Percentiles rank a stretch among this genome's conserved stretches.
Conservation (phyloP, 768 basidiomycete species). For the Suillus decipiens region DNA sequence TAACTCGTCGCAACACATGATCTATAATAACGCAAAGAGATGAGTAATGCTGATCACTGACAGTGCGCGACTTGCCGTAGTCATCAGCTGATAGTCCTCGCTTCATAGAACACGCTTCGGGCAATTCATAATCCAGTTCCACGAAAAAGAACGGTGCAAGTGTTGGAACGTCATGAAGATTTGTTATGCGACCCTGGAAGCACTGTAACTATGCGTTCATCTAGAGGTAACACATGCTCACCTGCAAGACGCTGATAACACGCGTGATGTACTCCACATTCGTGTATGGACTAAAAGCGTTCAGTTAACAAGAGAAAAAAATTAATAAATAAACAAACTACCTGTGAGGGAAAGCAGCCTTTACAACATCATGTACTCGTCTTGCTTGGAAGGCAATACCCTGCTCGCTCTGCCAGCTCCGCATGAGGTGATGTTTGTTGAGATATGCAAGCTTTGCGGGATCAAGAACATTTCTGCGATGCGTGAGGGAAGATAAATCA, state of each 20-base stretch:
- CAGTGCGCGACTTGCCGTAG: constrained; percentile 42
- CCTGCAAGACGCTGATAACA: constrained; percentile 65
- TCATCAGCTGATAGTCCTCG: constrained; percentile 40
- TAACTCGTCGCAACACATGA: constrained; percentile 7
- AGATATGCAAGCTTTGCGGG: constrained; percentile 79
- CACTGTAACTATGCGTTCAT: not conserved
- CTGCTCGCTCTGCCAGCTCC: constrained; percentile 48
- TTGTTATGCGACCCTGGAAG: constrained; percentile 65
- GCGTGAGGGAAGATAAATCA: constrained; percentile 73
- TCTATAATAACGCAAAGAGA: constrained; percentile 6
- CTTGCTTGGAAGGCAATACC: constrained; percentile 56
- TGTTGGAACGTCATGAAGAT: constrained; percentile 67
- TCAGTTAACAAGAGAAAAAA: not conserved
- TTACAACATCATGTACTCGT: constrained; percentile 54
- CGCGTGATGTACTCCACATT: constrained; percentile 59
- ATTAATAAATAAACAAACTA: constrained; percentile 21
- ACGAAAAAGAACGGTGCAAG: constrained; percentile 80
- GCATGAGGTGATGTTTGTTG: constrained; percentile 83
- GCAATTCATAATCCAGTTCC: constrained; percentile 57
- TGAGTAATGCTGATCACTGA: constrained; percentile 4
- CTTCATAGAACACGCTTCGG: constrained; percentile 58
- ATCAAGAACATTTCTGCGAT: constrained; percentile 82
- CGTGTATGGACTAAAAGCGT: constrained; percentile 44
- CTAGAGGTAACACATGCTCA: constrained; percentile 21
- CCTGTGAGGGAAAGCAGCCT: constrained; percentile 61